phyloP scores from a whole-genome alignment of 306 rosid genomes.

The Trifolium subterraneum region DNA sequence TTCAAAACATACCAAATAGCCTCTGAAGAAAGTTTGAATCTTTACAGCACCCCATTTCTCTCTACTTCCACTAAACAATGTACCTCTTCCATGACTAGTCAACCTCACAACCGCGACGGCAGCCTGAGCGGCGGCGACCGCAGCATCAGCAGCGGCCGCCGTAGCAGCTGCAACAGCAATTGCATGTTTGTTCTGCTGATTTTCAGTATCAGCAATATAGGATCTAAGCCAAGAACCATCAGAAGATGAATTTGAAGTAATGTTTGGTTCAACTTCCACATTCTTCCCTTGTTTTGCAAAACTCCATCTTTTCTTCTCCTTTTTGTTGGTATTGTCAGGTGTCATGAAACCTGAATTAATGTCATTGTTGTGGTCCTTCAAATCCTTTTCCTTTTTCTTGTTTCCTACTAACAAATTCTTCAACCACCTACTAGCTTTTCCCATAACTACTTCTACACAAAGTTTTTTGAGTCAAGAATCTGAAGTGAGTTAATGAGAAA shows the following conservation, averaged over 20 bases:
- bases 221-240: constrained; percentile 74
- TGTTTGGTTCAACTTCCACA: constrained; percentile 3
- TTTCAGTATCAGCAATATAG: constrained; percentile 65
- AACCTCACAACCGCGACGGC: constrained; percentile 90
- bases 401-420: constrained; percentile 62
- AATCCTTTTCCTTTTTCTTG: constrained; percentile 60
- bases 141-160: constrained; percentile 88
- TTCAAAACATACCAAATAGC: constrained; percentile 86
- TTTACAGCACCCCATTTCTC: constrained; percentile 73
- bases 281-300: constrained; percentile 72
- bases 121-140: constrained; percentile 87
- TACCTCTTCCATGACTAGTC: constrained; percentile 68
- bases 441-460: constrained; percentile 47
- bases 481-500: constrained; percentile 34
- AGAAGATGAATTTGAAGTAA: constrained; percentile 20
- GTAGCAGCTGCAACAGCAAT: constrained; percentile 99
- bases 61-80: constrained; percentile 62
- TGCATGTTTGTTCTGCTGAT: constrained; percentile 86
- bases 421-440: constrained; percentile 81
- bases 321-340: constrained; percentile 47
- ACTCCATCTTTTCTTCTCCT: constrained; percentile 88
- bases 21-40: constrained; percentile 91
- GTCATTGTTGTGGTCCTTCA: constrained; percentile 46
- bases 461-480: constrained; percentile 38
- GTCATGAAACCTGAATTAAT: constrained; percentile 42